Percentiles rank a stretch among this genome's conserved stretches.
These are phyloP conservation scores for Triangularia setosa DNA, from an alignment of 2,329 filamentous ascomycete species.

Conservation along the genomic window DNA sequence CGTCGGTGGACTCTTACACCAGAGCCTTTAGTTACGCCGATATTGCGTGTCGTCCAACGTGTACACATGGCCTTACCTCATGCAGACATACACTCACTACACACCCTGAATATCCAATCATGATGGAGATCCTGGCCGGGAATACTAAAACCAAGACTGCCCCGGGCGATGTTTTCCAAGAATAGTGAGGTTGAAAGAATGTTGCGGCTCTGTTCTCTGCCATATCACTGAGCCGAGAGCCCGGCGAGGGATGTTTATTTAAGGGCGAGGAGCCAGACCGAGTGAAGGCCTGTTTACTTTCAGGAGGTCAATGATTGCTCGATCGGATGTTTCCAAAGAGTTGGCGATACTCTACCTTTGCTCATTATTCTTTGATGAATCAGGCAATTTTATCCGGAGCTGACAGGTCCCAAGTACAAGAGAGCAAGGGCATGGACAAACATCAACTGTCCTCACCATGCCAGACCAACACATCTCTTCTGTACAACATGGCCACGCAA, in stretches of 20 bases:
- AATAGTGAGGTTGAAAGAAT: neutral
- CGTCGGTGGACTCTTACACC: neutral
- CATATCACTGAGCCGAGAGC: neutral
- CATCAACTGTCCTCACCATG: neutral
- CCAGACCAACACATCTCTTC: neutral
- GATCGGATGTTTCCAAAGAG: neutral
- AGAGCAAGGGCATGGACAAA: neutral
- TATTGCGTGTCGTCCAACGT: neutral
- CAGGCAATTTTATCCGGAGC: neutral
- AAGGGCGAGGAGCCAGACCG: neutral
- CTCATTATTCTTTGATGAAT: neutral
- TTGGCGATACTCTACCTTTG: neutral
- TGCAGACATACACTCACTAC: neutral
- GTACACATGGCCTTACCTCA: neutral
- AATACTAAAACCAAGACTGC: neutral
- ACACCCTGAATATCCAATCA: neutral
- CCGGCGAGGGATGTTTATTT: neutral
- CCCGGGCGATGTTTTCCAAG: neutral
- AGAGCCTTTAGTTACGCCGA: neutral
- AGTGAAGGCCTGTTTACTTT: neutral
- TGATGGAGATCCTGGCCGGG: neutral
- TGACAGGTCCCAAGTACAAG: neutral
- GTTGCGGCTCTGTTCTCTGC: neutral
- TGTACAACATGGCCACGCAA: neutral
- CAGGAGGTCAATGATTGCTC: neutral